Base-by-base conservation (phyloP, 2,329 filamentous ascomycete species). In the Epichloe elymi region DNA sequence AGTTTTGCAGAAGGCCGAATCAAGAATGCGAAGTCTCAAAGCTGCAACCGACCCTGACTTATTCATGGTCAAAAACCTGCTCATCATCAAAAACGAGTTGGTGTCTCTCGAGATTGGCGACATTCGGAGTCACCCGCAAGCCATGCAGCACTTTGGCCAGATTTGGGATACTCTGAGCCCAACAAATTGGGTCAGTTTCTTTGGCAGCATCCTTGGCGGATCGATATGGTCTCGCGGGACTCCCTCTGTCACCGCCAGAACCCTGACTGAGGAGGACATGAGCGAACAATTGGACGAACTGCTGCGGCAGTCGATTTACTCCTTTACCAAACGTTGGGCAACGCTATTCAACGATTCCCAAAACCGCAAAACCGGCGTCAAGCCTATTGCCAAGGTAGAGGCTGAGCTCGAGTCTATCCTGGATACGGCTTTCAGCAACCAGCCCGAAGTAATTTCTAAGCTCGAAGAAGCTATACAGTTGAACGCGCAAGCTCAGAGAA, bases 41-140 rank as follows among this genome's bases (percentile, higher is more conserved):
- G 62, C 67, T 51, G 73, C 76, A 20, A 63, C 83, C 6, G 89
- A 97, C 63, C 79, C 86, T 0, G 86, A 95, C 58, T 76, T 98
- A 4, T 98, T 98, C 68, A 83, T 96, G 61, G 84, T 98, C 60
- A 93, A 91, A 59, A 95, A 98, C 64, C 77, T 98, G 2, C 83
- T 98, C 47, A 84, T 96, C 47, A 79, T 98, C 48, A 97, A 97
- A 67, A 94, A 96, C 63, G 88, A 96, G 64, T 86, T 98, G 48
- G 83, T 98, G 26, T 90, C 90, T 10, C 89, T 98, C 55, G 93
- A 98, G 69, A 96, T 98, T 57, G 90, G 79, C 48, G 79, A 83
- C 57, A 75, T 81, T 15, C 71, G 79, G 53, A 76, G 75, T 51
- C 72, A 76, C 43, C 54, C 62, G 12, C 53, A 58, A 26, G 64